Conservation (phyloP, 345 rosid genomes). For the Iberis pinnata region DNA sequence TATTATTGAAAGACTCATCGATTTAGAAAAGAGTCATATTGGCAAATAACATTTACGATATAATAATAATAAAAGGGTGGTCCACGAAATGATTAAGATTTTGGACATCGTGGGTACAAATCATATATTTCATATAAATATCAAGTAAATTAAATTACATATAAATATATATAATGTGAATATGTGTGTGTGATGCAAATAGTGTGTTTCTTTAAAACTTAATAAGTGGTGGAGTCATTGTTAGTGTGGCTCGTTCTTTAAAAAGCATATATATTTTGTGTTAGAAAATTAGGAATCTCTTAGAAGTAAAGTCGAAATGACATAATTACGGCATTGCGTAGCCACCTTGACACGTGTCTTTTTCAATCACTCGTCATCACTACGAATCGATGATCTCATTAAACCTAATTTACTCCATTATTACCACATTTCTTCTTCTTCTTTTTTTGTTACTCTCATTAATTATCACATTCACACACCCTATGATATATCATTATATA, state of each 20-base stretch:
- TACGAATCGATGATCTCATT: conserved; percentile 33
- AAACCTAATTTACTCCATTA: conserved; percentile 1
- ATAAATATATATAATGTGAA: neutral
- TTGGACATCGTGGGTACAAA: conserved; percentile 32
- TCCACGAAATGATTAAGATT: conserved; percentile 24
- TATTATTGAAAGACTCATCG: no score
- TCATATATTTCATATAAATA: conserved; percentile 4
- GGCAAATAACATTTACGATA: no score
- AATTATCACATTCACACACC: no score
- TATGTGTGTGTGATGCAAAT: conserved; percentile 20
- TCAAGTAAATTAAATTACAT: conserved; percentile 9
- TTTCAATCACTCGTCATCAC: conserved; percentile 23
- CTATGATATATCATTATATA: no score
- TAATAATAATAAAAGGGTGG: no score
- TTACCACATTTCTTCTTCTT: neutral
- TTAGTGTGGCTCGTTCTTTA: conserved; percentile 22
- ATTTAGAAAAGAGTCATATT: no score
- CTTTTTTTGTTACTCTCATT: no score
- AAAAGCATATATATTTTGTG: conserved; percentile 23
- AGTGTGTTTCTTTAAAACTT: conserved; percentile 16
- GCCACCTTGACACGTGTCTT: conserved; percentile 27
- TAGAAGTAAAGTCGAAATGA: conserved; percentile 29
- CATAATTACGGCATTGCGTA: conserved; percentile 31
- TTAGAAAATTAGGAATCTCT: conserved; percentile 31
- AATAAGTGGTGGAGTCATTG: conserved; percentile 30